These are phyloP conservation scores for Diaporthe humulicola DNA, from an alignment of 2,329 filamentous ascomycete genomes.

Conservation along the genomic window DNA sequence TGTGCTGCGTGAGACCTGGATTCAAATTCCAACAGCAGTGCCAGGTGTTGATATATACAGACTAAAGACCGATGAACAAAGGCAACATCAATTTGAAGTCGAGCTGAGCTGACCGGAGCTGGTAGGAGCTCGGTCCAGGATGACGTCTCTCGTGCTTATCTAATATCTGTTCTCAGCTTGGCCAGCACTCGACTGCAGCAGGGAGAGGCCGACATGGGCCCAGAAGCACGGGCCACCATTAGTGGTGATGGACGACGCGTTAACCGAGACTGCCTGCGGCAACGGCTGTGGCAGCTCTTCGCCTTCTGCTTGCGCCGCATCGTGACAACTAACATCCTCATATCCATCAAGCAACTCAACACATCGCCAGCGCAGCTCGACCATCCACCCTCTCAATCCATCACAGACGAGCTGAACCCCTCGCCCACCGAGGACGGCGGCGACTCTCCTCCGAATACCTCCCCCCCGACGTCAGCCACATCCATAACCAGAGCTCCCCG, in stretches of 20 bases:
- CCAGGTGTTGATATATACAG: not conserved
- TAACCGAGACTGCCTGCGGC: constrained; percentile 40
- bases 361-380: not conserved
- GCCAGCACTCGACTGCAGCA: not conserved
- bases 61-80: not conserved
- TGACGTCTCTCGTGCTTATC: constrained; percentile 30
- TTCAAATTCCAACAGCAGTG: not conserved
- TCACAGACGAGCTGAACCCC: not conserved
- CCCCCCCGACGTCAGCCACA: constrained; percentile 35
- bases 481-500: constrained; percentile 18
- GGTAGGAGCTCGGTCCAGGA: not conserved
- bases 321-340: constrained; percentile 36
- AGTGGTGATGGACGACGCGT: constrained; percentile 34
- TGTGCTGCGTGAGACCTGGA: not conserved
- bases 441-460: not conserved
- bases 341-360: constrained; percentile 31
- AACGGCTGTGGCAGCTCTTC: constrained; percentile 38
- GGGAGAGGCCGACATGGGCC: constrained; percentile 30
- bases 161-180: constrained; percentile 4
- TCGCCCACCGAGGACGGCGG: constrained; percentile 7
- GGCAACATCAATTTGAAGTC: not conserved
- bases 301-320: constrained; percentile 39
- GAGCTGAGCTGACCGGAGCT: constrained; percentile 9
- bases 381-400: not conserved
- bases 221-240: constrained; percentile 38